Percentiles rank a stretch among this genome's conserved stretches.
Evolutionary conservation across 495 filamentous ascomycete genomes (phyloP).

Genomic region (Lepidopterella palustris): DNA sequence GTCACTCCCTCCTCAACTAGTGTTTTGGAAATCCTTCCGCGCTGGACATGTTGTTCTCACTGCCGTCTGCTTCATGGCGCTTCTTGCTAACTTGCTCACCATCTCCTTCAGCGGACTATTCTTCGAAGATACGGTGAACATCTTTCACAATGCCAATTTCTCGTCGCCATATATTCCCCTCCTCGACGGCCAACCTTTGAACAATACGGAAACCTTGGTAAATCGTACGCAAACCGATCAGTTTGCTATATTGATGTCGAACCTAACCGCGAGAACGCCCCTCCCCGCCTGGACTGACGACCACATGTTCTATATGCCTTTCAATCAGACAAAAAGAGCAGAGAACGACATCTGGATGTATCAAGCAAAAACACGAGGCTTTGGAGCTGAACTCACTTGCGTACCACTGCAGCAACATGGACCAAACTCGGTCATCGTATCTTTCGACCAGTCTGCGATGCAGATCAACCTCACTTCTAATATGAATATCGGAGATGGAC

Average conservation of each 20-base stretch:
- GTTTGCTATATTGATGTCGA: conserved; percentile 34
- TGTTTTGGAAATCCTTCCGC: conserved; percentile 35
- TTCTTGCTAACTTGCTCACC: conserved; percentile 40
- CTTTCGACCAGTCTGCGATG: neutral
- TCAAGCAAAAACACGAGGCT: conserved; percentile 8
- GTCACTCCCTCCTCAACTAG: conserved; percentile 42
- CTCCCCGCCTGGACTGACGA: conserved; percentile 38
- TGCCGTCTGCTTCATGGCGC: conserved; percentile 33
- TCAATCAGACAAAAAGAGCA: conserved; percentile 5
- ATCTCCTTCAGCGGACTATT: conserved; percentile 38
- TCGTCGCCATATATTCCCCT: neutral
- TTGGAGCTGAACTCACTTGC: conserved; percentile 15
- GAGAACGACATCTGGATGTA: neutral
- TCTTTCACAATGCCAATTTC: conserved; percentile 5
- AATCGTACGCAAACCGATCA: conserved; percentile 9
- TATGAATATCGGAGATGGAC: neutral
- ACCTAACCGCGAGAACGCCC: conserved; percentile 26
- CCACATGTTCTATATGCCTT: conserved; percentile 35
- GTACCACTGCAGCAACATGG: neutral
- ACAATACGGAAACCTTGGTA: neutral
- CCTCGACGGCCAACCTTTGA: neutral
- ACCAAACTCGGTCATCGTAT: neutral
- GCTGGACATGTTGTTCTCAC: conserved; percentile 37
- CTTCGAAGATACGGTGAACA: conserved; percentile 4
- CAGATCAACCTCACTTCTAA: neutral